Conservation (phyloP, 2,329 filamentous ascomycete genomes). For the Phoma sp. region DNA sequence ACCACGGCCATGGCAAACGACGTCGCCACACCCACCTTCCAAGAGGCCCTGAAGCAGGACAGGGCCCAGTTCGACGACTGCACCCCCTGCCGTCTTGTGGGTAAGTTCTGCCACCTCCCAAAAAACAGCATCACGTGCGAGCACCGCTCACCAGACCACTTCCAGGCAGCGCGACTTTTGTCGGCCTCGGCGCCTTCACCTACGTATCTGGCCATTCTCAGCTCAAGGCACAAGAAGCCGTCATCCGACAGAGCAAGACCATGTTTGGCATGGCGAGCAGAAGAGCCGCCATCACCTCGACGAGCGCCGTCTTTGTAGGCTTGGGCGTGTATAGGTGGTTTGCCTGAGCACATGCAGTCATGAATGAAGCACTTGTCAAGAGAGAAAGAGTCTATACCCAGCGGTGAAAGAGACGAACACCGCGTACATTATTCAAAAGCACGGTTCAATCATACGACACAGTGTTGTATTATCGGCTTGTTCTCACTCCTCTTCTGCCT, state of each 20-base stretch:
- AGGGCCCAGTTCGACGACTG: conserved; percentile 65
- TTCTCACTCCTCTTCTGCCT: neutral
- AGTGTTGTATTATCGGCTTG: too few species aligned
- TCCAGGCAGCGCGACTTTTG: conserved; percentile 53
- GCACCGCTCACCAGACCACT: neutral
- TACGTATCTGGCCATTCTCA: conserved; percentile 56
- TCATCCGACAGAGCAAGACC: conserved; percentile 51
- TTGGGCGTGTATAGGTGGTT: conserved; percentile 53
- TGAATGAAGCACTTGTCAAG: too few species aligned
- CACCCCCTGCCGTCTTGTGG: conserved; percentile 72
- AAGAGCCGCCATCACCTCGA: conserved; percentile 49
- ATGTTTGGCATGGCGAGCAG: conserved; percentile 52
- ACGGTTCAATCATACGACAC: too few species aligned
- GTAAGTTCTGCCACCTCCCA: conserved; percentile 51
- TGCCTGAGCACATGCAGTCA: conserved; percentile 24
- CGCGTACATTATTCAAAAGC: too few species aligned
- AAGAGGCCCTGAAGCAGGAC: conserved; percentile 41
- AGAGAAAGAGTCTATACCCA: too few species aligned
- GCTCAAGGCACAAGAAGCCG: conserved; percentile 48
- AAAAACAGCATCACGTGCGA: too few species aligned
- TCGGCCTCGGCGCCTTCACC: conserved; percentile 55
- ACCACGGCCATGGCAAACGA: conserved; percentile 22
- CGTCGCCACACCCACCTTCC: conserved; percentile 31
- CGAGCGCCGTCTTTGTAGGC: conserved; percentile 50
- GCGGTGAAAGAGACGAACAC: too few species aligned